A percentile compares a stretch with the other conserved stretches of the same genome.
phyloP scores from a whole-genome alignment of 192 early-diverging fungal genomes.

The Obelidium mucronatum region DNA sequence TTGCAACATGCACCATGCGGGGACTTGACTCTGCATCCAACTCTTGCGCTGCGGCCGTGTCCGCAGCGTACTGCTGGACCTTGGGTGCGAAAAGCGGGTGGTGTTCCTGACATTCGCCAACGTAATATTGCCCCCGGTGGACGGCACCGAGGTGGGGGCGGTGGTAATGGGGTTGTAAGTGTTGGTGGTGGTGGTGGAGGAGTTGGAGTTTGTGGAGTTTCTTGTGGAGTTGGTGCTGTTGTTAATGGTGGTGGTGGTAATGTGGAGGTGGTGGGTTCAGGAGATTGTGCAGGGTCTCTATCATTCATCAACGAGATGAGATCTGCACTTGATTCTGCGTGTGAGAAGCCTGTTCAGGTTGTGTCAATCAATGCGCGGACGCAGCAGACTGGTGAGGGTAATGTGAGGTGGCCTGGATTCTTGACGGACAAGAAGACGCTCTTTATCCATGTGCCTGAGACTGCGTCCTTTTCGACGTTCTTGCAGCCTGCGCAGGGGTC shows the following conservation, averaged over 20 bases:
- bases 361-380: constrained; percentile 12
- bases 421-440: constrained; percentile 34
- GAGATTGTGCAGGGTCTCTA: constrained; percentile 1
- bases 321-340: background rate
- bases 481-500: background rate
- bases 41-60: constrained; percentile 26
- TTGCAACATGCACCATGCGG: constrained; percentile 38
- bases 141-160: constrained; percentile 6
- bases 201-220: background rate
- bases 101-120: constrained; percentile 40
- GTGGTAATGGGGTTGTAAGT: background rate
- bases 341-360: constrained; percentile 19
- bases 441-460: constrained; percentile 35
- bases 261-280: background rate
- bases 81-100: constrained; percentile 43
- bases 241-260: background rate
- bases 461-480: background rate
- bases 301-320: constrained; percentile 19
- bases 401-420: constrained; percentile 33
- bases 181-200: background rate
- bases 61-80: constrained; percentile 41
- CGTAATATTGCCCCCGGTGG: background rate
- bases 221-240: background rate
- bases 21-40: background rate
- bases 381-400: background rate